Evolutionary conservation across 352 stramenopile species (phyloP).

Genomic region (Globisporangium paddicum): DNA sequence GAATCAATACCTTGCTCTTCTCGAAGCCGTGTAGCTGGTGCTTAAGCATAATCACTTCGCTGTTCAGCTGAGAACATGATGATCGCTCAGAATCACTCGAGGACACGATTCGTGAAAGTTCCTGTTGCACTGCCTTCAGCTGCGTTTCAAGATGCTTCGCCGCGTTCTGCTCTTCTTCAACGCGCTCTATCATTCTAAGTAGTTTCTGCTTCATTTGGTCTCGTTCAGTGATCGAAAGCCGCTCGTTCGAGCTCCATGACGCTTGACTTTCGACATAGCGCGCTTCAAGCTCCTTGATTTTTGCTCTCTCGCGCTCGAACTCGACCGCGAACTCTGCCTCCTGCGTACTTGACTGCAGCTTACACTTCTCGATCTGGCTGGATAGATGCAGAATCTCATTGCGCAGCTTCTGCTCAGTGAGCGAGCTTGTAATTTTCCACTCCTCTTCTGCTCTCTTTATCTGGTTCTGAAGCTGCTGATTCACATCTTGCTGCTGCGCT

Average conservation of each 20-base stretch:
- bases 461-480: conserved; percentile 20
- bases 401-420: conserved; percentile 62
- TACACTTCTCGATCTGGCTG: conserved; percentile 49
- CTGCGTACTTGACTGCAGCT: conserved; percentile 30
- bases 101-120: conserved; percentile 37
- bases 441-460: conserved; percentile 36
- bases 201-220: conserved; percentile 58
- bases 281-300: conserved; percentile 40
- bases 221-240: conserved; percentile 30
- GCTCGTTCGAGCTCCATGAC: conserved; percentile 31
- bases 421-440: conserved; percentile 20
- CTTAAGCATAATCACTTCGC: conserved; percentile 55
- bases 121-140: conserved; percentile 36
- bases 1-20: conserved; percentile 33
- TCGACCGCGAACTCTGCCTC: conserved; percentile 24
- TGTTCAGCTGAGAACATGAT: conserved; percentile 27
- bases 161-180: conserved; percentile 31
- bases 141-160: conserved; percentile 41
- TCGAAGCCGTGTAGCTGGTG: conserved; percentile 41
- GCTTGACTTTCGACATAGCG: conserved; percentile 25
- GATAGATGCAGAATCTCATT: conserved; percentile 63
- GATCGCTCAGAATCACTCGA: conserved; percentile 30
- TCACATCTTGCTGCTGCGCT: conserved; percentile 4
- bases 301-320: conserved; percentile 21
- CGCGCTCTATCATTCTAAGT: conserved; percentile 25